Evolutionary conservation across 495 filamentous ascomycete genomes (phyloP).

Genomic region (Tuber aestivum): DNA sequence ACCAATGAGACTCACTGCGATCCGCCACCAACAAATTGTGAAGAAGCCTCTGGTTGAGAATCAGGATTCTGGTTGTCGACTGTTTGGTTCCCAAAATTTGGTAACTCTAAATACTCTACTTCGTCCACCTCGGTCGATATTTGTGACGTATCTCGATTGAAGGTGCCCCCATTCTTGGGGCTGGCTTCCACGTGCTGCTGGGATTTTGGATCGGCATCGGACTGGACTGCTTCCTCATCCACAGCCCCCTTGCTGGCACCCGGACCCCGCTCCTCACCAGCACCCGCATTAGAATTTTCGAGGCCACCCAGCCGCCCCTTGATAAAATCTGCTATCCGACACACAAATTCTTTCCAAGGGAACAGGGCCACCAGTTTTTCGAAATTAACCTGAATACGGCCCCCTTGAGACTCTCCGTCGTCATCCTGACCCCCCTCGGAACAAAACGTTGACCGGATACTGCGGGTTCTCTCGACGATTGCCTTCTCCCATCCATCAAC

Average conservation of each 20-base stretch:
- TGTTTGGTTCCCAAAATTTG: constrained; percentile 4
- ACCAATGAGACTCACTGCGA: neutral
- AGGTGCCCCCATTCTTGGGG: neutral
- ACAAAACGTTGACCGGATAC: constrained; percentile 20
- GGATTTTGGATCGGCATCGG: neutral
- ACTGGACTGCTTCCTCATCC: neutral
- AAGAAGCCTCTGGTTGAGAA: constrained; percentile 7
- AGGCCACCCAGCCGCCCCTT: constrained; percentile 13
- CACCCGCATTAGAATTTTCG: neutral
- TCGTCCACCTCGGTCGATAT: constrained; percentile 6
- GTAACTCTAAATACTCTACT: neutral
- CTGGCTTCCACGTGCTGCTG: neutral
- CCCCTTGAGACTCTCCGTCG: neutral
- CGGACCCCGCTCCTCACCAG: neutral
- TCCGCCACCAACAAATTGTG: neutral
- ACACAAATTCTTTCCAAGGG: constrained; percentile 26
- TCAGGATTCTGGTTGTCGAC: neutral
- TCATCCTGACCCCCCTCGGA: neutral
- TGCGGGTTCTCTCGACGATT: constrained; percentile 12
- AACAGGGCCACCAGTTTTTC: constrained; percentile 15
- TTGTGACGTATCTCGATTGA: neutral
- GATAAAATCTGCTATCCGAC: constrained; percentile 19
- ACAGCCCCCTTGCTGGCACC: neutral
- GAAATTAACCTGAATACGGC: constrained; percentile 13
- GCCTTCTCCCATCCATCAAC: constrained; percentile 14